Percentiles rank a stretch among this genome's conserved stretches.
Evolutionary conservation across 2,329 filamentous ascomycete genomes (phyloP).

Genomic region (Thielaviopsis euricoi): DNA sequence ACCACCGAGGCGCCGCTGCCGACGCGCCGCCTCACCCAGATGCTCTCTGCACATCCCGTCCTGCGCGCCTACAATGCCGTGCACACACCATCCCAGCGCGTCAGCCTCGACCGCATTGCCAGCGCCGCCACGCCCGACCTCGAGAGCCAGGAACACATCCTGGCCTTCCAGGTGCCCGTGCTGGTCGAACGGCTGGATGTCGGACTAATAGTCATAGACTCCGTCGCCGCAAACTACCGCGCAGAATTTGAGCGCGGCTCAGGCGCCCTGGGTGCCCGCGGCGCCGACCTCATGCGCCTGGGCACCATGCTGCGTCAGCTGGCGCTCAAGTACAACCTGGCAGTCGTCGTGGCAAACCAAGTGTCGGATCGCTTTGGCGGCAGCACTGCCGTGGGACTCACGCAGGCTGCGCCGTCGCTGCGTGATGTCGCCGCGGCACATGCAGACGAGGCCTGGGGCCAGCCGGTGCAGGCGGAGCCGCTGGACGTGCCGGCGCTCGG

Average conservation of each 20-base stretch:
- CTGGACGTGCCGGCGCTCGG: conserved; percentile 39
- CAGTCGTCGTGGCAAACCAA: conserved; percentile 87
- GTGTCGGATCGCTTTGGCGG: conserved; percentile 68
- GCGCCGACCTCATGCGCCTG: conserved; percentile 59
- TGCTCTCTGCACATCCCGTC: conserved; percentile 32
- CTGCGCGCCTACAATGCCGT: conserved; percentile 30
- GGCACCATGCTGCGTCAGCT: conserved; percentile 61
- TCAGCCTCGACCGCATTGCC: conserved; percentile 61
- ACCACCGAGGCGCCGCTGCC: conserved; percentile 80
- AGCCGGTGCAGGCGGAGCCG: conserved; percentile 19
- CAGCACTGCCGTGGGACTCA: conserved; percentile 17
- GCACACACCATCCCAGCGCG: conserved; percentile 18
- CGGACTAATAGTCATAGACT: conserved; percentile 76
- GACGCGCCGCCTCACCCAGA: conserved; percentile 64
- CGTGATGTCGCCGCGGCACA: conserved; percentile 19
- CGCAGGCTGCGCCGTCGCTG: conserved; percentile 17
- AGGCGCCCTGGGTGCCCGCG: conserved; percentile 54
- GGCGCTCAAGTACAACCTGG: conserved; percentile 57
- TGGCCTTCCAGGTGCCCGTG: conserved; percentile 82
- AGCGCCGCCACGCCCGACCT: conserved; percentile 76
- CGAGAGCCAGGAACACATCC: conserved; percentile 88
- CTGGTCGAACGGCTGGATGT: conserved; percentile 59
- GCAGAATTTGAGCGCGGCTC: conserved; percentile 52
- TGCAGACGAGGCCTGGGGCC: conserved; percentile 22
- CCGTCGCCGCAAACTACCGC: conserved; percentile 87